A percentile compares a stretch with the other conserved stretches of the same genome.
Conservation (phyloP, 495 filamentous ascomycete genomes). For the Oleoguttula mirabilis region DNA sequence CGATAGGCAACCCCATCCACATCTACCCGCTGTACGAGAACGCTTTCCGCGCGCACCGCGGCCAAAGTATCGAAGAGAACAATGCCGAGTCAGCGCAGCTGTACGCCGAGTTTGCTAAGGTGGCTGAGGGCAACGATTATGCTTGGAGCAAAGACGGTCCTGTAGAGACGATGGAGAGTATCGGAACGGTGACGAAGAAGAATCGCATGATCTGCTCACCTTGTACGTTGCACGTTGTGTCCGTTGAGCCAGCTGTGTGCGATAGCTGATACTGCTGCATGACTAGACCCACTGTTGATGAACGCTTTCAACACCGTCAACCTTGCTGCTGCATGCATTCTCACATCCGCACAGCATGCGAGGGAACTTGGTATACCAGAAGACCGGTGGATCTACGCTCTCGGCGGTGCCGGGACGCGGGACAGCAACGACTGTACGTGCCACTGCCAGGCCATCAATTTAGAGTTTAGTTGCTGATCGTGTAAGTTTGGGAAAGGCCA, state of each 20-base stretch:
- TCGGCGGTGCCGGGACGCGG: conserved; percentile 41
- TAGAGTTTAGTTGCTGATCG: no score
- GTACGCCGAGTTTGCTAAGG: conserved; percentile 39
- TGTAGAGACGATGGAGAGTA: conserved; percentile 28
- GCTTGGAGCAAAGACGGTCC: conserved; percentile 38
- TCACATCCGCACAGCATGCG: conserved; percentile 40
- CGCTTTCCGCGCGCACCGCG: conserved; percentile 37
- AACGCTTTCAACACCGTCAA: conserved; percentile 52
- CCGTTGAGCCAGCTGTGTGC: no score
- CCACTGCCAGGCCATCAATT: no score
- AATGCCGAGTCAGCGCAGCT: conserved; percentile 36
- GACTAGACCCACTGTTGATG: conserved; percentile 49
- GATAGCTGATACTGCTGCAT: no score
- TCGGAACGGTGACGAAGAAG: conserved; percentile 36
- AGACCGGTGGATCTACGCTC: conserved; percentile 42
- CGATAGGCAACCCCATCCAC: conserved; percentile 41
- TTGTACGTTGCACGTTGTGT: no score
- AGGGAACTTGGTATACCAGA: conserved; percentile 38
- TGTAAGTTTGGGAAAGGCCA: conserved; percentile 42
- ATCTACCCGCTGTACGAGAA: conserved; percentile 46
- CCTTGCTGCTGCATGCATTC: conserved; percentile 39
- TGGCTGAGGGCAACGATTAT: conserved; percentile 34
- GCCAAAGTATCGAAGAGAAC: conserved; percentile 38
- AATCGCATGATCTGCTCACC: conserved; percentile 46
- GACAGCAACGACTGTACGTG: conserved; percentile 37